Base-by-base conservation (phyloP, 352 stramenopile species). In the Phytophthora palmivora region DNA sequence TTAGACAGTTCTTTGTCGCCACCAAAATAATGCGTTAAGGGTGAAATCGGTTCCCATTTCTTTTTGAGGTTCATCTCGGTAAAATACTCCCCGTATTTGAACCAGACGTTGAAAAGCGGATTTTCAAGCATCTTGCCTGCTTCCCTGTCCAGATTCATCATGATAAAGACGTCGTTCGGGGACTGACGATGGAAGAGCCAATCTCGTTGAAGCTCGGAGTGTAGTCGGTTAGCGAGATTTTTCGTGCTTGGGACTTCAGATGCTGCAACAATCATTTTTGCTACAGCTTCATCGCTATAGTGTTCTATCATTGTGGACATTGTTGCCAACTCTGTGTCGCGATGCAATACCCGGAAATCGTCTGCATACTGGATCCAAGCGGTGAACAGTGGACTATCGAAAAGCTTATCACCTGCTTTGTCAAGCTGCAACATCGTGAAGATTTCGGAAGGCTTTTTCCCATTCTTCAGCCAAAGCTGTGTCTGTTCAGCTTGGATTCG, bases 331-430 rank as follows among this genome's bases (percentile, higher is more conserved):
- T 30, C 0, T 5, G 47, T 26, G 0, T 57, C 21, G 12, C 4
- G 10, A 38, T 55, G 10, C n/a, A 45, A 12, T 3, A 45, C 5
- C 2, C 44, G 38, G 38, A 51, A 63, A 24, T 64, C 56, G n/a
- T 51, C 56, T 8, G 48, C 24, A n/a, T 58, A 64, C 14, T 58
- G 50, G 18, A 64, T 39, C 56, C 46, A 64, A 21, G 56, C 26
- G 10, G 16, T 14, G 32, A 59, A 59, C 1, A 59, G 6, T 4
- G 38, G 38, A 10, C 41, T 65, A 7, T 33, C 7, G 19, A 65
- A 45, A 11, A 65, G 22, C 2, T 19, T 47, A n/a, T 52, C 47
- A 14, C 47, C 56, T 38, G 28, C 46, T 12, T 46, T 43, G 0
- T 59, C 24, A 0, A 65, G 32, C 19, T 38, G 21, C 12, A 59